These are phyloP conservation scores for Boeremia lycopersici DNA, from an alignment of 2,329 filamentous ascomycete genomes.

Conservation along the genomic window DNA sequence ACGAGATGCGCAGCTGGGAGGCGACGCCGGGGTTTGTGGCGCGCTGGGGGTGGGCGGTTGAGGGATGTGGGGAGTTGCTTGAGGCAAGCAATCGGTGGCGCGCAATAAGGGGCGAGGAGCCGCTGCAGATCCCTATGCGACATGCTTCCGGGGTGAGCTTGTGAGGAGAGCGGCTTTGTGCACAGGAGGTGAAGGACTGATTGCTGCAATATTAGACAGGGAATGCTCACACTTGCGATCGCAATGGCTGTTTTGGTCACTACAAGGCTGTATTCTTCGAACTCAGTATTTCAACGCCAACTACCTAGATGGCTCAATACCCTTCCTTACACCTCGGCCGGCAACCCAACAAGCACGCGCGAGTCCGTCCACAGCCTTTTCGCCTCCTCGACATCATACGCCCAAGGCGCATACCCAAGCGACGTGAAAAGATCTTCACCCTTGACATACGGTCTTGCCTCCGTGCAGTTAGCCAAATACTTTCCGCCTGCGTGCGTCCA, in stretches of 20 bases:
- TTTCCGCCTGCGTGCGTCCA: constrained; percentile 54
- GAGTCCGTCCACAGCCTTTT: constrained; percentile 31
- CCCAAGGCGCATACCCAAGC: constrained; percentile 27
- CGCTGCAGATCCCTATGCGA: too few relatives aligned
- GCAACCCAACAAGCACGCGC: neutral
- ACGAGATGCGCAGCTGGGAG: constrained; percentile 14
- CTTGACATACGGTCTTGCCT: neutral
- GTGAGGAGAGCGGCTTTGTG: too few relatives aligned
- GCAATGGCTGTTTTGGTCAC: too few relatives aligned
- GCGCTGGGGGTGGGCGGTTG: constrained; percentile 14
- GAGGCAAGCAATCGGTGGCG: constrained; percentile 1
- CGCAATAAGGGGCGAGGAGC: neutral
- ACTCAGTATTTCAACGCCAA: too few relatives aligned
- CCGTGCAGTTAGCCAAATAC: constrained; percentile 49
- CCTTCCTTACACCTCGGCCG: neutral
- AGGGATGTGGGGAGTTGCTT: constrained; percentile 15
- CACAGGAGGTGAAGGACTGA: too few relatives aligned
- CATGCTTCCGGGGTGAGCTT: too few relatives aligned
- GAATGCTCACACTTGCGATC: too few relatives aligned
- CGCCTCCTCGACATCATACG: constrained; percentile 36
- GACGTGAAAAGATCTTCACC: neutral
- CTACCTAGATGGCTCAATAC: too few relatives aligned
- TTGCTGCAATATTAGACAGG: too few relatives aligned
- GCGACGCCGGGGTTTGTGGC: constrained; percentile 10
- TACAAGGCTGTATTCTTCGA: too few relatives aligned